Evolutionary conservation across 495 filamentous ascomycete species (phyloP).

Genomic region (Penicillium malachiteum): DNA sequence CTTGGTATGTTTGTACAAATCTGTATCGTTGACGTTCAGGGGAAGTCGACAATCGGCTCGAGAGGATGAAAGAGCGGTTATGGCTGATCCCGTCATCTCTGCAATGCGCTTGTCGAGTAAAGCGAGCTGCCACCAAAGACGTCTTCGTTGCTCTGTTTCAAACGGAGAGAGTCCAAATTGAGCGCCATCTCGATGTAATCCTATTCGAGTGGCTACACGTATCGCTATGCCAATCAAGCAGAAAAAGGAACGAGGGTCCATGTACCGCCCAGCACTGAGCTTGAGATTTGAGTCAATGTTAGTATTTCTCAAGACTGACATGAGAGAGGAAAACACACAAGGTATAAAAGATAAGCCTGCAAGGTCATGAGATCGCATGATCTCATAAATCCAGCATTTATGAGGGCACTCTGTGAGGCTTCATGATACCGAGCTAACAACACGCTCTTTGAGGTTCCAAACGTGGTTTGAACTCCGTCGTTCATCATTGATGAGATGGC

Average conservation of each 20-base stretch:
- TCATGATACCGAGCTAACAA: conserved; percentile 65
- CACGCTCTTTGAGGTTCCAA: conserved; percentile 7
- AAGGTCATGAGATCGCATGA: conserved; percentile 64
- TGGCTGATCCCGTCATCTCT: conserved; percentile 63
- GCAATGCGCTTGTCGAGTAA: conserved; percentile 62
- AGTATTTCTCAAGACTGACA: not conserved
- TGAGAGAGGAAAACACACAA: conserved; percentile 26
- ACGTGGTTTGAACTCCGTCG: conserved; percentile 14
- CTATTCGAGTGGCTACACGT: conserved; percentile 62
- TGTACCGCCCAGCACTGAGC: conserved; percentile 47
- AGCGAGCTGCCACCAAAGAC: conserved; percentile 72
- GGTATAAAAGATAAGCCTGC: conserved; percentile 68
- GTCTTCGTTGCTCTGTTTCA: conserved; percentile 65
- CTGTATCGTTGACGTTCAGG: conserved; percentile 39
- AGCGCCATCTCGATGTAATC: conserved; percentile 55
- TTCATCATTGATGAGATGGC: conserved; percentile 59
- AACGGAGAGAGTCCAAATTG: conserved; percentile 63
- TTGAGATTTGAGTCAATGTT: not conserved
- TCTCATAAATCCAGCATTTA: conserved; percentile 64
- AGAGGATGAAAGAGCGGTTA: conserved; percentile 51
- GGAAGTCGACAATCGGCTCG: conserved; percentile 30
- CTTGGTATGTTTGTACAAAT: conserved; percentile 28
- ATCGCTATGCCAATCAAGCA: conserved; percentile 62
- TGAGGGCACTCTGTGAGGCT: conserved; percentile 65
- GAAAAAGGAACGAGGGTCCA: conserved; percentile 55